phyloP scores from a whole-genome alignment of 306 rosid genomes.

The Datisca glomerata region DNA sequence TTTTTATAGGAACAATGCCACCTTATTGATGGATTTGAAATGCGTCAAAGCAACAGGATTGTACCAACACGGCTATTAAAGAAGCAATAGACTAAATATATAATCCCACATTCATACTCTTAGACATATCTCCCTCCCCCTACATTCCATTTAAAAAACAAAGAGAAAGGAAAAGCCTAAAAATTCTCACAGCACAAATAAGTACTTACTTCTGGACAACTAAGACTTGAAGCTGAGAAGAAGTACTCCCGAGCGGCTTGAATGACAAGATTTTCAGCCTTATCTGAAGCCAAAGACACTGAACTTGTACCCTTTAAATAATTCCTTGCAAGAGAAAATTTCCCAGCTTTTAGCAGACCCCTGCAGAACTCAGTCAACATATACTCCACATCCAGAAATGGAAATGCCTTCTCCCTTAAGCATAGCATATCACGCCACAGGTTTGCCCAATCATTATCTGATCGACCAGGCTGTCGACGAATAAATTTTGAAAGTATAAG shows the following conservation, averaged over 20 bases:
- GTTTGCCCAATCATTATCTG: slow-evolving; percentile 96
- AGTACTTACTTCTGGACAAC: slow-evolving; percentile 91
- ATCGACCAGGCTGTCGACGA: slow-evolving; percentile 80
- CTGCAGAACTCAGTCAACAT: slow-evolving; percentile 86
- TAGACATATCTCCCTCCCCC: no score
- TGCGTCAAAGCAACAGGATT: no score
- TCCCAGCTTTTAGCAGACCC: slow-evolving; percentile 95
- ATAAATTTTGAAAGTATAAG: slow-evolving; percentile 85
- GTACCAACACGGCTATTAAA: no score
- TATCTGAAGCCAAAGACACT: slow-evolving; percentile 73
- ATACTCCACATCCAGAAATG: slow-evolving; percentile 80
- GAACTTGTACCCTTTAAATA: slow-evolving; percentile 95
- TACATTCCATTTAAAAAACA: no score
- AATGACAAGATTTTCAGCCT: slow-evolving; percentile 93
- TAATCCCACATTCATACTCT: no score
- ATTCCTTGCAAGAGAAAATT: slow-evolving; percentile 90
- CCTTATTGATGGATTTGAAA: slow-evolving; percentile 1
- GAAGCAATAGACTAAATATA: no score
- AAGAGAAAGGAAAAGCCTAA: no score
- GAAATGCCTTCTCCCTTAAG: slow-evolving; percentile 81
- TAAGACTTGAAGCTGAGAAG: slow-evolving; percentile 91
- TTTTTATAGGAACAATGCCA: slow-evolving; percentile 3
- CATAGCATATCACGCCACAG: slow-evolving; percentile 97
- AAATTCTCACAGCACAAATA: no score
- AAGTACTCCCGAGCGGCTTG: slow-evolving; percentile 97